Conservation (phyloP, 495 filamentous ascomycete genomes). For the Hypoxylon rickii region DNA sequence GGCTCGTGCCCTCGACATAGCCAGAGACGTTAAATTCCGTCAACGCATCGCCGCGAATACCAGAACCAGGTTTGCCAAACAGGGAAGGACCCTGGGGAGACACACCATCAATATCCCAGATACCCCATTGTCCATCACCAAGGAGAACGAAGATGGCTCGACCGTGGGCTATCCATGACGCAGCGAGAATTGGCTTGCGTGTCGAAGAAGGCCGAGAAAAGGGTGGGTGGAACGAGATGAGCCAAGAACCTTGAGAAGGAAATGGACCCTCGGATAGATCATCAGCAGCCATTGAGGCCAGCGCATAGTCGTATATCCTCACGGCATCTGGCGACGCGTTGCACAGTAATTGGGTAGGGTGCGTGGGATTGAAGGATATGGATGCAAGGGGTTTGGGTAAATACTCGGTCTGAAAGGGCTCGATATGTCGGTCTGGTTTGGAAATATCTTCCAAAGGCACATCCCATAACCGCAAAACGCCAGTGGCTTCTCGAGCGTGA, state of each 20-base stretch:
- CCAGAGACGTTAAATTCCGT: slow-evolving; percentile 72
- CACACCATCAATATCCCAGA: slow-evolving; percentile 84
- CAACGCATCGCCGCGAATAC: slow-evolving; percentile 66
- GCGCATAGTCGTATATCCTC: slow-evolving; percentile 63
- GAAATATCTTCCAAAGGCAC: slow-evolving; percentile 46
- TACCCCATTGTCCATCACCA: slow-evolving; percentile 87
- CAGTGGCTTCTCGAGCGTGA: slow-evolving; percentile 68
- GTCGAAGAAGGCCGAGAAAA: slow-evolving; percentile 58
- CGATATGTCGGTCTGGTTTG: slow-evolving; percentile 46
- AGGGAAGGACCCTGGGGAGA: slow-evolving; percentile 55
- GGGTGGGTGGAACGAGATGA: slow-evolving; percentile 70
- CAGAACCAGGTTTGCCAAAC: slow-evolving; percentile 59
- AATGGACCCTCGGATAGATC: slow-evolving; percentile 53
- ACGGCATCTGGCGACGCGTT: slow-evolving; percentile 69
- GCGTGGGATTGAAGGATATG: slow-evolving; percentile 73
- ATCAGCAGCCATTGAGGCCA: slow-evolving; percentile 49
- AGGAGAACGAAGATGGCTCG: slow-evolving; percentile 75
- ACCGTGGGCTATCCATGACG: slow-evolving; percentile 82
- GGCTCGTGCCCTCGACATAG: slow-evolving; percentile 60
- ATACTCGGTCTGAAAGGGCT: slow-evolving; percentile 66
- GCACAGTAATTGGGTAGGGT: slow-evolving; percentile 67
- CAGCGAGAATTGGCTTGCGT: slow-evolving; percentile 79
- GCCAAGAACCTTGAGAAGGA: slow-evolving; percentile 63
- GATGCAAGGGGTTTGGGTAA: slow-evolving; percentile 66
- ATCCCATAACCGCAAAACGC: slow-evolving; percentile 55